Percentiles rank a stretch among this genome's conserved stretches.
phyloP scores from a whole-genome alignment of 345 rosid genomes.

The Lagerstroemia speciosa region DNA sequence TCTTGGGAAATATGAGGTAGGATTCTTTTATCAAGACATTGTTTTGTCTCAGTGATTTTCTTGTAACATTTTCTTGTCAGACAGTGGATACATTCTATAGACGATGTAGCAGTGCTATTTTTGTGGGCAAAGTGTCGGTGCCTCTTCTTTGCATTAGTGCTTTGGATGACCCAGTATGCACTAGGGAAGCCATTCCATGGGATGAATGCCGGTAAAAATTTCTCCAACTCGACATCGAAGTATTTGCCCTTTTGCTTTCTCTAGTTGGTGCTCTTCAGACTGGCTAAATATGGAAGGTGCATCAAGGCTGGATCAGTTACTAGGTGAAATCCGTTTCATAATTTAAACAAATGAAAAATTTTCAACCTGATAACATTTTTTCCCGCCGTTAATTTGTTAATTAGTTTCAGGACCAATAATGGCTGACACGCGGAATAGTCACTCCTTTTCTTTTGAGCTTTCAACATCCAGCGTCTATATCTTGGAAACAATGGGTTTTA shows the following conservation, averaged over 20 bases:
- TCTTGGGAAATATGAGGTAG: slow-evolving; percentile 84
- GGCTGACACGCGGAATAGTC: no score
- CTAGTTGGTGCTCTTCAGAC: neutral
- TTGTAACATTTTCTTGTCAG: slow-evolving; percentile 28
- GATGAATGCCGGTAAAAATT: slow-evolving; percentile 81
- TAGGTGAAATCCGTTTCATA: no score
- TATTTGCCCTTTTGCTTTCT: neutral
- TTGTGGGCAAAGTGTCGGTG: slow-evolving; percentile 52
- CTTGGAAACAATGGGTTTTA: no score
- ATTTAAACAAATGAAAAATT: no score
- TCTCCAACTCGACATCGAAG: neutral
- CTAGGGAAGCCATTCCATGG: slow-evolving; percentile 92
- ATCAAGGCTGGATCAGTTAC: no score
- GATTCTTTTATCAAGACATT: slow-evolving; percentile 6
- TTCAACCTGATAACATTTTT: no score
- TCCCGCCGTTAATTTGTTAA: no score
- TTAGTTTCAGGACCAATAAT: no score
- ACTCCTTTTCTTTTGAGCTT: no score
- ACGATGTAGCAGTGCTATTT: slow-evolving; percentile 64
- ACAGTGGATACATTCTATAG: slow-evolving; percentile 84
- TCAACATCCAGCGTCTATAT: no score
- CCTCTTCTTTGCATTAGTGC: slow-evolving; percentile 83
- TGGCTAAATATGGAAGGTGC: neutral
- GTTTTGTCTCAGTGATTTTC: neutral
- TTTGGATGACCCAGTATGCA: slow-evolving; percentile 86